phyloP scores from a whole-genome alignment of 1,284 basidiomycete genomes.

The Moniliella sp. region DNA sequence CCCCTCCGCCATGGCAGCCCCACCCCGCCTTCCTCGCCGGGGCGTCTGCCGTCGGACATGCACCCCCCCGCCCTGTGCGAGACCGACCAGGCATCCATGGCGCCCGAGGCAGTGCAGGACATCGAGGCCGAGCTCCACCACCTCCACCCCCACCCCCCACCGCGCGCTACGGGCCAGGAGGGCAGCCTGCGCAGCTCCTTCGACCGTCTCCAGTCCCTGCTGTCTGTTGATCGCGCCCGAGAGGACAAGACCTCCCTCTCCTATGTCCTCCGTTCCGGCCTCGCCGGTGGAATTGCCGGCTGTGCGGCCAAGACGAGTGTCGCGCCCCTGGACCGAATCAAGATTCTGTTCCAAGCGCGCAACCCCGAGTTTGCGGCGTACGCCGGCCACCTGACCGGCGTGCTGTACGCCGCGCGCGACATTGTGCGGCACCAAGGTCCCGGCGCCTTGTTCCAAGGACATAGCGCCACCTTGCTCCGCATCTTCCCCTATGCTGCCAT shows the following conservation, averaged over 20 bases:
- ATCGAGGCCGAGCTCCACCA: no score
- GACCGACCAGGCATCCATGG: no score
- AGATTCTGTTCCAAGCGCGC: conserved; percentile 93
- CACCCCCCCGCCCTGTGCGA: no score
- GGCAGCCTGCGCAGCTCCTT: no score
- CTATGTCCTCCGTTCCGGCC: conserved; percentile 55
- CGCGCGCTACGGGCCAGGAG: no score
- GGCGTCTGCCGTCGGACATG: no score
- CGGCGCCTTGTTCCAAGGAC: conserved; percentile 73
- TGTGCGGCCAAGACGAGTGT: conserved; percentile 94
- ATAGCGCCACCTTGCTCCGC: conserved; percentile 58
- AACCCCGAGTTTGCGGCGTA: conserved; percentile 87
- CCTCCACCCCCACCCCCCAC: no score
- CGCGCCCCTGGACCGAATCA: conserved; percentile 87
- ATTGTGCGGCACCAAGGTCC: conserved; percentile 57
- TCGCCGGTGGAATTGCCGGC: conserved; percentile 78
- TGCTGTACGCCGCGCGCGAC: conserved; percentile 54
- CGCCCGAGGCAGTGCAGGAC: no score
- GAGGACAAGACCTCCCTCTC: conserved; percentile 48
- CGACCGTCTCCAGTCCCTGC: no score
- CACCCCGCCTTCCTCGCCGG: no score
- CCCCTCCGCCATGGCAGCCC: no score
- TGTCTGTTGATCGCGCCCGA: no score
- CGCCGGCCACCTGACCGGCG: conserved; percentile 60
- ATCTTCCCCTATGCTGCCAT: conserved; percentile 87